Evolutionary conservation across 345 rosid species (phyloP), one percentile per base, ranked within the genome.

Genomic region (Fremontodendron californicum): DNA sequence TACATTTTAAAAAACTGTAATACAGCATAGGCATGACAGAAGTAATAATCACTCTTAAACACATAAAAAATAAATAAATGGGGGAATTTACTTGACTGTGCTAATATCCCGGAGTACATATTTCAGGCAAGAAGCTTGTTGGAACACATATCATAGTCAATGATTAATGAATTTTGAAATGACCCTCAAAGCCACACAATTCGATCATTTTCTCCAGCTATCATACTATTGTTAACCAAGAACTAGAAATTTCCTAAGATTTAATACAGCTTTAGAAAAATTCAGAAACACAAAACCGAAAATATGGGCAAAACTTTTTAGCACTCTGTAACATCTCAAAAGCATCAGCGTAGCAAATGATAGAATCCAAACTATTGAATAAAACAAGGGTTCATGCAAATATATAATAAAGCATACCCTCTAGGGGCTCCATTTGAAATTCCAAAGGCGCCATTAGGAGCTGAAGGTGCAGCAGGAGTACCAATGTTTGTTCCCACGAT

Each of bases 401-500:
- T 19, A 39, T 6, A 9, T 19, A 18, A 70, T 60, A 10, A 72
- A 46, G 21, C 85, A 76, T 78, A 91, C 97, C 93, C 80, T 86
- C 90, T 85, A 39, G 90, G 69, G 76, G 79, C 78, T 61, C 82
- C 94, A 75, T 81, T 93, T 23, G 77, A 82, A 73, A 71, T 87
- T 79, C 84, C 85, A 77, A 83, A 87, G 52, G n/a, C 21, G 40
- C 73, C 86, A 84, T 85, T 85, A 31, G 86, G 40, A 61, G 81
- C 52, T 18, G 77, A 60, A 76, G 89, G 81, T 0, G 78, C 87
- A 64, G 87, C 86, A 77, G 87, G 89, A 25, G 93, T 73, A 0
- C 83, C 83, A 45, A 91, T 75, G 81, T 89, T 92, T 19, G 89
- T 86, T 29, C 99, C 99, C 54, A 90, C 90, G 7, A 96, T 90